phyloP scores from a whole-genome alignment of 768 basidiomycete genomes.

The Boletus tomentosulus region DNA sequence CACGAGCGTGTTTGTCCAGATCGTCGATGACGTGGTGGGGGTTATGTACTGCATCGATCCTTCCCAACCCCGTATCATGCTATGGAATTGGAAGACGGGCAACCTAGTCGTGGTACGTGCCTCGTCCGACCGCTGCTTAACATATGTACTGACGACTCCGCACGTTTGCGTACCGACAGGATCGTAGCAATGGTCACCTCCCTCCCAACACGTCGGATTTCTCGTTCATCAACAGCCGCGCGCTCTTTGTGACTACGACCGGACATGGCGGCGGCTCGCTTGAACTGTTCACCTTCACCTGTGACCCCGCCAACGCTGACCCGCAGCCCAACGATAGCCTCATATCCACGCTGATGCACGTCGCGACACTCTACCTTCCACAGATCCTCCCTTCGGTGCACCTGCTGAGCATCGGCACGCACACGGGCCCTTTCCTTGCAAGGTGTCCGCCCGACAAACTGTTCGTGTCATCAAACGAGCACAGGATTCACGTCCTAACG shows the following conservation, averaged over 20 bases:
- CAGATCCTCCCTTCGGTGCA: constrained; percentile 2
- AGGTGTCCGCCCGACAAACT: constrained; percentile 17
- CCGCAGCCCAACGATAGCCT: background rate
- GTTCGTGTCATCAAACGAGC: constrained; percentile 27
- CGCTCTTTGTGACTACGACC: constrained; percentile 44
- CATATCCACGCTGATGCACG: constrained; percentile 14
- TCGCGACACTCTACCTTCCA: constrained; percentile 17
- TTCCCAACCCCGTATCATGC: constrained; percentile 21
- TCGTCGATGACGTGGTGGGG: constrained; percentile 52
- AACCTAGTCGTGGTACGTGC: constrained; percentile 39
- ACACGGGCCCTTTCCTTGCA: constrained; percentile 34
- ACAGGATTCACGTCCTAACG: constrained; percentile 20
- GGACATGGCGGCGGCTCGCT: constrained; percentile 34
- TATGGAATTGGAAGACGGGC: constrained; percentile 53
- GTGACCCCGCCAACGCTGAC: background rate
- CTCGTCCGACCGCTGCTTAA: background rate
- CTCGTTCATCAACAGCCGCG: constrained; percentile 41
- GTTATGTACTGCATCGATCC: constrained; percentile 38
- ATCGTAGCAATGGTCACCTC: constrained; percentile 19
- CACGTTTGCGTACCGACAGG: constrained; percentile 21
- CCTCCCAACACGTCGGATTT: constrained; percentile 38
- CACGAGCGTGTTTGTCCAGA: constrained; percentile 41
- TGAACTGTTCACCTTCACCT: constrained; percentile 40
- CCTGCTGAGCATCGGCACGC: constrained; percentile 23
- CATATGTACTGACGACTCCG: background rate